phyloP scores from a whole-genome alignment of 192 early-diverging fungal species.

The Lobosporangium transversale region DNA sequence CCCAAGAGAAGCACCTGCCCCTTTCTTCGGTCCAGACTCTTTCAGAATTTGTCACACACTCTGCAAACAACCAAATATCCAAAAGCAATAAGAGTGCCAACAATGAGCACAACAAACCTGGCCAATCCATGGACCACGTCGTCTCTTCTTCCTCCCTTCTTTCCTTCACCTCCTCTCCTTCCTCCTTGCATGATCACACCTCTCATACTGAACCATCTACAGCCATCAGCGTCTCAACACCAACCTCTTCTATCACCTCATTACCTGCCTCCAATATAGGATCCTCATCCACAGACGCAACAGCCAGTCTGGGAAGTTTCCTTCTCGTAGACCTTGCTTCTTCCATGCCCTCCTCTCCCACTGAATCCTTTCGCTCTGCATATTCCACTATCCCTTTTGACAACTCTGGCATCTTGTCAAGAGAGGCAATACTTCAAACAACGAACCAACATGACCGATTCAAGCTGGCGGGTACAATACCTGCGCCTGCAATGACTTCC shows the following conservation, averaged over 20 bases:
- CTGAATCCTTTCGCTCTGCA: slow-evolving; percentile 30
- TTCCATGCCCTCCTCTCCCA: slow-evolving; percentile 22
- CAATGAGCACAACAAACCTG: too few relatives aligned
- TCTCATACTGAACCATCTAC: slow-evolving; percentile 2
- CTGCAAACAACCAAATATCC: not conserved
- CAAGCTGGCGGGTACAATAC: not conserved
- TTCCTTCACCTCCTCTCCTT: slow-evolving; percentile 1
- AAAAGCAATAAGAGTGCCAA: too few relatives aligned
- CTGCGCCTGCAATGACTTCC: not conserved
- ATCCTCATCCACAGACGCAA: not conserved
- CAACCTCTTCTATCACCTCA: not conserved
- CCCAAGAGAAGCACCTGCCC: not conserved
- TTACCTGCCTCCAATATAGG: not conserved
- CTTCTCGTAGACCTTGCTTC: not conserved
- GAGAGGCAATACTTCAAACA: not conserved
- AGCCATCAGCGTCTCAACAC: not conserved
- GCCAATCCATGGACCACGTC: too few relatives aligned
- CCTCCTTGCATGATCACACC: not conserved
- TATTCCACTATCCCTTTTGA: slow-evolving; percentile 12
- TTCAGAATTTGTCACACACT: not conserved
- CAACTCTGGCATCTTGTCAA: slow-evolving; percentile 1
- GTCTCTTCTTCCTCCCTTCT: not conserved
- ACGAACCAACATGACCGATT: too few relatives aligned
- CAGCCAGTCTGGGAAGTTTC: slow-evolving; percentile 3
- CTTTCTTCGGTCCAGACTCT: not conserved